These are phyloP conservation scores for Spinellus fusiger DNA, from an alignment of 192 early-diverging fungal species.

Conservation along the genomic window DNA sequence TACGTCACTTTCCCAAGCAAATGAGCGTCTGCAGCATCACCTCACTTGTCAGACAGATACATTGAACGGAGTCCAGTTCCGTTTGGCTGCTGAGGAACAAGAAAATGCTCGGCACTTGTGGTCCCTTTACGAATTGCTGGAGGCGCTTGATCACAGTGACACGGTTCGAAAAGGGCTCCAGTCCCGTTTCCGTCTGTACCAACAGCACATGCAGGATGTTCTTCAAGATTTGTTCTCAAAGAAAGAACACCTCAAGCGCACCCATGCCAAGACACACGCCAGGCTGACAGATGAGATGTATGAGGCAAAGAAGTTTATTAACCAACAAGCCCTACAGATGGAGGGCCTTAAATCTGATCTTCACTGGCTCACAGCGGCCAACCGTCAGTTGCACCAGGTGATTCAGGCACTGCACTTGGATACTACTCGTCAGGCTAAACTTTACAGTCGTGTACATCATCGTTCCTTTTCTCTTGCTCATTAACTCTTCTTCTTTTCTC, in stretches of 20 bases:
- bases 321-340: constrained; percentile 8
- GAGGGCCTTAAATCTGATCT: constrained; percentile 15
- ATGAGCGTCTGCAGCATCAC: background rate
- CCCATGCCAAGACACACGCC: background rate
- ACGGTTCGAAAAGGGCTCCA: background rate
- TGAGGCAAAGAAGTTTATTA: constrained; percentile 18
- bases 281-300: constrained; percentile 3
- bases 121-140: background rate
- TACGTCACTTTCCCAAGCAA: background rate
- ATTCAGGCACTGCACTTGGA: background rate
- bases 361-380: constrained; percentile 8
- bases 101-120: background rate
- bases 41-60: background rate
- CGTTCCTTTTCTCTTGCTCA: background rate
- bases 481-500: background rate
- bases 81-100: background rate
- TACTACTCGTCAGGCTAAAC: background rate
- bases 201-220: background rate
- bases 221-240: background rate
- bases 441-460: background rate
- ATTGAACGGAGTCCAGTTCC: background rate
- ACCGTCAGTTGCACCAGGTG: background rate
- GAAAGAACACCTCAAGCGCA: background rate
- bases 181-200: constrained; percentile 1
- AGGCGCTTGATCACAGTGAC: background rate